Evolutionary conservation across 768 basidiomycete genomes (phyloP).

Genomic region (Naganishia onofrii): DNA sequence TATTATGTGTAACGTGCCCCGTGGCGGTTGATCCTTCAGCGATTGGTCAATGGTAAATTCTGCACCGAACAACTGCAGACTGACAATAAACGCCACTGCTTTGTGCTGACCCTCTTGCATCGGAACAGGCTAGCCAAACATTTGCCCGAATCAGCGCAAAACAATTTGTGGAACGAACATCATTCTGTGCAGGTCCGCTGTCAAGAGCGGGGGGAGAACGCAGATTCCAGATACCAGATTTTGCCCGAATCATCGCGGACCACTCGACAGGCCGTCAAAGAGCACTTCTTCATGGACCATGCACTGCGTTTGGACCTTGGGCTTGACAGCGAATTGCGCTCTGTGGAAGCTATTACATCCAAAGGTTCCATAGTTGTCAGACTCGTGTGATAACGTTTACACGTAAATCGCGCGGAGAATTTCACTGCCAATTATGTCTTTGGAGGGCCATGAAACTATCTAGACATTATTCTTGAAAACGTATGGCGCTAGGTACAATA

Average conservation of each 20-base stretch:
- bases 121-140: not conserved
- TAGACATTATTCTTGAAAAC: not conserved
- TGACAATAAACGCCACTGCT: not conserved
- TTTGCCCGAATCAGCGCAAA: not conserved
- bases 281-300: conserved; percentile 1
- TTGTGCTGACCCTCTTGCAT: not conserved
- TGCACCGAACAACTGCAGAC: not conserved
- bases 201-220: no score
- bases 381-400: not conserved
- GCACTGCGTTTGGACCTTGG: not conserved
- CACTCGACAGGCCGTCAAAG: conserved; percentile 8
- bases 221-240: not conserved
- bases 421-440: not conserved
- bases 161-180: not conserved
- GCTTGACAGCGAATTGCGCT: not conserved
- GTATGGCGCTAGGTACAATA: not conserved
- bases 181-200: not conserved
- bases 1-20: no score
- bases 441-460: not conserved
- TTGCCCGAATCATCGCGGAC: conserved; percentile 1
- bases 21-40: no score
- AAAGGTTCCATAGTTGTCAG: not conserved
- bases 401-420: not conserved
- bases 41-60: no score
- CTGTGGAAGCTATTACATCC: not conserved